phyloP scores from a whole-genome alignment of 768 basidiomycete species.

The Suillus decipiens region DNA sequence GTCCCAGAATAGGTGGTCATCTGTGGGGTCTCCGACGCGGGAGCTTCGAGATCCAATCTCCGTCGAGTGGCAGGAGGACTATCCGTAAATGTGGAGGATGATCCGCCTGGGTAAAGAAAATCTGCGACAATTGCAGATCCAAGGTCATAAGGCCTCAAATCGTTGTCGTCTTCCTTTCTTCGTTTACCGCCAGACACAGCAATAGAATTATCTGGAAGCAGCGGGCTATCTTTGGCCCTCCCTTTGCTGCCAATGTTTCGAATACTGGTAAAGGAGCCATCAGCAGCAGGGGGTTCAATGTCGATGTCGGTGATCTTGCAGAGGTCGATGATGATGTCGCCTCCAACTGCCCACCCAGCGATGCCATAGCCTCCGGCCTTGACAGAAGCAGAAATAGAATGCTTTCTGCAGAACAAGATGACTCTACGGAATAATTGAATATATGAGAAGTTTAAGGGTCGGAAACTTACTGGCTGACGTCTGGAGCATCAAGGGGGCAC shows the following conservation, averaged over 20 bases:
- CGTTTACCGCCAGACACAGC: slow-evolving; percentile 44
- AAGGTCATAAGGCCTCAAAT: slow-evolving; percentile 50
- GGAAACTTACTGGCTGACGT: slow-evolving; percentile 74
- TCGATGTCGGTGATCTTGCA: slow-evolving; percentile 65
- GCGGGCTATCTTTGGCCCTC: slow-evolving; percentile 37
- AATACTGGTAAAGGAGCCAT: slow-evolving; percentile 62
- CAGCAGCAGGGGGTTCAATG: slow-evolving; percentile 58
- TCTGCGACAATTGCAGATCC: slow-evolving; percentile 56
- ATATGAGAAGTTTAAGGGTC: slow-evolving; percentile 4
- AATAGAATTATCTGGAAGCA: slow-evolving; percentile 5
- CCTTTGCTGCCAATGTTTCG: slow-evolving; percentile 62
- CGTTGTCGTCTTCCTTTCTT: slow-evolving; percentile 55
- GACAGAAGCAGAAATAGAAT: slow-evolving; percentile 72
- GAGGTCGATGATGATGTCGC: slow-evolving; percentile 85
- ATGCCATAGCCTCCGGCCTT: slow-evolving; percentile 93
- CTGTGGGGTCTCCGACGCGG: slow-evolving; percentile 3
- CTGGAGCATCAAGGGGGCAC: slow-evolving; percentile 75
- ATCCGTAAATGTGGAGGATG: slow-evolving; percentile 12
- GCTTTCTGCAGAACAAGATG: slow-evolving; percentile 71
- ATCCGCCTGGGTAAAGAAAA: slow-evolving; percentile 41
- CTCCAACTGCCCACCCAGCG: slow-evolving; percentile 85
- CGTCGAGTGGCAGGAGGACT: slow-evolving; percentile 23
- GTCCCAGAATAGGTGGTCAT: not conserved
- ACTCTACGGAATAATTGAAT: slow-evolving; percentile 42
- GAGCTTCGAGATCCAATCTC: slow-evolving; percentile 16